These are phyloP conservation scores for Priceomyces haplophilus DNA, from an alignment of 805 yeast genomes.

Conservation along the genomic window DNA sequence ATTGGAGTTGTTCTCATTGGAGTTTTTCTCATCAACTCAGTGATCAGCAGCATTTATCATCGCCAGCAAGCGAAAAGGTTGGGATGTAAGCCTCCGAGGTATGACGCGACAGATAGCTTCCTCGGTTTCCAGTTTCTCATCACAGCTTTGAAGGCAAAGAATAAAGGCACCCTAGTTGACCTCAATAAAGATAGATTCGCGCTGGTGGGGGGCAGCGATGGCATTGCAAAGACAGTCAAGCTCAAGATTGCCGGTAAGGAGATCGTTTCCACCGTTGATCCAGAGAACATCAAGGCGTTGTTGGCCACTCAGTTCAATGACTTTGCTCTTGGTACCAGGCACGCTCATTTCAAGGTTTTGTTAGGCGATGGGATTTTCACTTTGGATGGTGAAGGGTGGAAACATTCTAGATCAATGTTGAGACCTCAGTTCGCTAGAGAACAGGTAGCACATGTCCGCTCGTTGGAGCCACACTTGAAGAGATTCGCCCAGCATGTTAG, in stretches of 20 bases:
- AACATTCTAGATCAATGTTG: conserved; percentile 34
- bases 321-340: conserved; percentile 32
- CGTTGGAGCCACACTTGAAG: conserved; percentile 32
- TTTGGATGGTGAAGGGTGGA: conserved; percentile 39
- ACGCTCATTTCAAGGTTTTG: conserved; percentile 28
- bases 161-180: conserved; percentile 15
- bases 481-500: conserved; percentile 23
- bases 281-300: conserved; percentile 36
- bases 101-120: conserved; percentile 1
- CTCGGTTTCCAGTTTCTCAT: conserved; percentile 13
- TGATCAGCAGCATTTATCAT: neutral
- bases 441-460: conserved; percentile 32
- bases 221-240: neutral
- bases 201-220: neutral
- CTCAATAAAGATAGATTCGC: neutral
- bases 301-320: conserved; percentile 39
- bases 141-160: conserved; percentile 9
- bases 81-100: neutral
- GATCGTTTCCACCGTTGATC: conserved; percentile 28
- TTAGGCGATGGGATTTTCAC: conserved; percentile 40
- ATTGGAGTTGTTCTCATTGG: neutral
- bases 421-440: conserved; percentile 40
- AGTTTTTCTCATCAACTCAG: neutral
- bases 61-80: neutral
- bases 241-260: conserved; percentile 12